Base-by-base conservation (phyloP, 1,139 yeast genomes). In the Wickerhamomyces sp. region DNA sequence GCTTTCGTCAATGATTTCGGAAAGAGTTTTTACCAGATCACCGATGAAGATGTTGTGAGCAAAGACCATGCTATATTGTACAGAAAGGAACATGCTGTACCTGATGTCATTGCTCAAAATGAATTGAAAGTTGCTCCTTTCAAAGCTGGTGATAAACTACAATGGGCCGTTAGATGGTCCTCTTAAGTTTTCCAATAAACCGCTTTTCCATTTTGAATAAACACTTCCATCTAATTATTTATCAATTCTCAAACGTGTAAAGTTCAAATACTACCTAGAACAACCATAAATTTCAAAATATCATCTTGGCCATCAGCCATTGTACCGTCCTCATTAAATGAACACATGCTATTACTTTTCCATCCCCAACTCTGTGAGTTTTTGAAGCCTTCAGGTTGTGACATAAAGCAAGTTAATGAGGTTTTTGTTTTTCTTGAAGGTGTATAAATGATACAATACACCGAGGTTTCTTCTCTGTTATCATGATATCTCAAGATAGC, bases 131-230 rank as follows among this genome's bases (percentile, higher is more conserved):
- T 91, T 28, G 91, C 87, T 16, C 97, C 97, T n/a, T 91, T 91
- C 67, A 72, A 70, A 51, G 89, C 96, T 11, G 96, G 95, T 16
- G 78, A 83, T 37, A 71, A 66, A 38, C 67, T 91, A 33, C 55
- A 68, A 24, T 91, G 95, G 88, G 58, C 75, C n/a, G 73, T 77
- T 11, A 83, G 81, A 58, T 89, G 96, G 96, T n/a, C n/a, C n/a
- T n/a, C n/a, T n/a, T n/a, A n/a, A n/a, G n/a, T n/a, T n/a, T n/a
- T n/a, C n/a, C n/a, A n/a, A n/a, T n/a, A n/a, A n/a, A n/a, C n/a
- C n/a, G n/a, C n/a, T n/a, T n/a, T n/a, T n/a, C n/a, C n/a, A n/a
- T n/a, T n/a, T n/a, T n/a, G n/a, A n/a, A n/a, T n/a, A n/a, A n/a
- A n/a, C n/a, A n/a, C n/a, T n/a, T n/a, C n/a, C n/a, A n/a, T n/a